A percentile compares a stretch with the other conserved stretches of the same genome.
These are phyloP conservation scores for Citrus sp. DNA, from an alignment of 345 rosid genomes.

Conservation along the genomic window DNA sequence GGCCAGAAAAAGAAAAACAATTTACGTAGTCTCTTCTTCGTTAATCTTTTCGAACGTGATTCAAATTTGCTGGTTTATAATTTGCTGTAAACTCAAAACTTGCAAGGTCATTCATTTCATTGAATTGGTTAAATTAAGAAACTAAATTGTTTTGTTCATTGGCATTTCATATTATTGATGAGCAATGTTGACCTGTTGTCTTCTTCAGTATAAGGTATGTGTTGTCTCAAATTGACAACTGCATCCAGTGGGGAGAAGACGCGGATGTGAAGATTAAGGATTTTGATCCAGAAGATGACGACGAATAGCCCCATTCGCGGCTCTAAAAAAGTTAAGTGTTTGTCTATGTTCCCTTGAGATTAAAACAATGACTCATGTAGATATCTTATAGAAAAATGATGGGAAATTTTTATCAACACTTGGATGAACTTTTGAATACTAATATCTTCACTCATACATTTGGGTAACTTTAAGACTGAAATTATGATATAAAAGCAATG, in stretches of 20 bases:
- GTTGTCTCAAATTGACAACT: slow-evolving; percentile 68
- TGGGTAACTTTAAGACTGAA: neutral
- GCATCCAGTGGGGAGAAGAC: slow-evolving; percentile 82
- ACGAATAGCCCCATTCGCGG: slow-evolving; percentile 21
- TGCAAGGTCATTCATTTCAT: neutral
- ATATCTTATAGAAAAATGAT: neutral
- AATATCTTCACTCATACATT: neutral
- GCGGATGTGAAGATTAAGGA: slow-evolving; percentile 88
- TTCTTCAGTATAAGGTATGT: slow-evolving; percentile 63
- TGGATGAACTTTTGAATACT: neutral
- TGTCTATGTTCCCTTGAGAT: neutral
- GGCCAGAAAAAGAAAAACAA: neutral
- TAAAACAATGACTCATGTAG: neutral
- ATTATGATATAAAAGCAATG: neutral
- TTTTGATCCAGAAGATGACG: slow-evolving; percentile 57
- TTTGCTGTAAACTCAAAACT: neutral
- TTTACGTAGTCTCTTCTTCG: neutral
- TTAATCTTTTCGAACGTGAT: neutral
- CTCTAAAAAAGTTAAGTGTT: neutral
- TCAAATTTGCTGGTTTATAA: neutral
- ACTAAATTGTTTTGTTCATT: neutral
- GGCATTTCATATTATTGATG: neutral
- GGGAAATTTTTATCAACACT: neutral
- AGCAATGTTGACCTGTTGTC: neutral
- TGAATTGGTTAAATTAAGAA: neutral